Conservation (phyloP, 164 flowering plant genomes). For the Vitis riparia region DNA sequence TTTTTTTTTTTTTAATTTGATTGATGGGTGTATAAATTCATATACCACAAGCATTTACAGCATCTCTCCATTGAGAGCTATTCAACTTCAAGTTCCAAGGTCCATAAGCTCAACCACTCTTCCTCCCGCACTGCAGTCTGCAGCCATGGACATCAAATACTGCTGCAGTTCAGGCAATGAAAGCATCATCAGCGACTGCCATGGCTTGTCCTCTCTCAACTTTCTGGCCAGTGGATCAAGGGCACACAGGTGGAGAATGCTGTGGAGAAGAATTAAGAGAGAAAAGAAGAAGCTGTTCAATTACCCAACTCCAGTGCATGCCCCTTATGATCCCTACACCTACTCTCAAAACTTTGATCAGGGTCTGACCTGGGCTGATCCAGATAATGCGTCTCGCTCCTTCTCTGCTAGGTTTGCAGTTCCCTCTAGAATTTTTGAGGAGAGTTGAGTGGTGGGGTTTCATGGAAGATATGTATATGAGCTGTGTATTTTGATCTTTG, state of each 20-base stretch:
- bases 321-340: constrained; percentile 25
- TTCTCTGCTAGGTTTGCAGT: constrained; percentile 42
- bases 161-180: background rate
- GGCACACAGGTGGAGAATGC: constrained; percentile 12
- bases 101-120: too few species aligned
- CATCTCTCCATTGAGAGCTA: too few species aligned
- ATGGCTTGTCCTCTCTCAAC: background rate
- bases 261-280: constrained; percentile 27
- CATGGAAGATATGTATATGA: too few species aligned
- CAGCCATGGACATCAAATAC: constrained; percentile 3
- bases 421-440: constrained; percentile 23
- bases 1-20: too few species aligned
- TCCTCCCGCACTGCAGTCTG: too few species aligned
- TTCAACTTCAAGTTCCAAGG: too few species aligned
- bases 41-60: too few species aligned
- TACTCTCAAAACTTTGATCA: constrained; percentile 39
- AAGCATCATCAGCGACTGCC: constrained; percentile 1
- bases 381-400: constrained; percentile 27
- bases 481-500: too few species aligned
- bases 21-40: too few species aligned
- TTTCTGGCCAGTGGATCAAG: background rate
- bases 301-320: constrained; percentile 7
- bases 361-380: constrained; percentile 18
- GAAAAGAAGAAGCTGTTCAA: constrained; percentile 20
- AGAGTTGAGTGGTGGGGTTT: background rate